Base-by-base conservation (phyloP, 805 yeast species). In the Candida glaebosa region DNA sequence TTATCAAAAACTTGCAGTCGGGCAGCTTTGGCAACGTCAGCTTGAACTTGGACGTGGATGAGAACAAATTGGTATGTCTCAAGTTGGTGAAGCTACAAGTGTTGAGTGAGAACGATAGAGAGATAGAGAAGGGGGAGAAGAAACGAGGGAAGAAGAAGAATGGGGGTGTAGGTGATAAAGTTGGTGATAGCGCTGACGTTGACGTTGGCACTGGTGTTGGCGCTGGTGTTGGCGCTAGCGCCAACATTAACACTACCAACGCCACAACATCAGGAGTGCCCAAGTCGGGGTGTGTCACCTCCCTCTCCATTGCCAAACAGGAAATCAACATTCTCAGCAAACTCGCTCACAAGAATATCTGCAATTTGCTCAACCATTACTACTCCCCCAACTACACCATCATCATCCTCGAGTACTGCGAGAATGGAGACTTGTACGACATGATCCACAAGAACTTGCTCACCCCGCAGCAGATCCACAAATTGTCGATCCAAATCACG, bases 361-460 rank as follows among this genome's bases (percentile, higher is more conserved):
- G 87, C 52, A 72, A 76, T 41, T 60, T 84, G 50, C 49, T 80
- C 18, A 81, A 82, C 46, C 63, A 65, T 45, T 74, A 84, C 10
- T 60, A 65, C 5, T 39, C 45, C n/a, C 22, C 41, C 12, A 62
- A 70, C 16, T 73, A 71, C 48, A 71, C 74, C 45, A 71, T 79
- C 16, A 54, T 84, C 49, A 82, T 82, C 12, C 66, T 84, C 53
- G 90, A 84, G 57, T 82, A 76, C 57, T 81, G 85, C 47, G 69
- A 75, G 31, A 68, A 73, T 37, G 89, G 89, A 25, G 90, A 84
- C 48, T 60, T 84, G 38, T 82, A 82, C 53, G 90, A 84, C 53
- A 68, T 74, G 41, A 64, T 75, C 38, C 69, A 65, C 45, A 41
- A 47, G 9, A 24, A 40, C 19, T 17, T 17, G 24, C 40, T 52